These are phyloP conservation scores for Fusarium torreyae DNA, from an alignment of 2,329 filamentous ascomycete species.

Conservation along the genomic window DNA sequence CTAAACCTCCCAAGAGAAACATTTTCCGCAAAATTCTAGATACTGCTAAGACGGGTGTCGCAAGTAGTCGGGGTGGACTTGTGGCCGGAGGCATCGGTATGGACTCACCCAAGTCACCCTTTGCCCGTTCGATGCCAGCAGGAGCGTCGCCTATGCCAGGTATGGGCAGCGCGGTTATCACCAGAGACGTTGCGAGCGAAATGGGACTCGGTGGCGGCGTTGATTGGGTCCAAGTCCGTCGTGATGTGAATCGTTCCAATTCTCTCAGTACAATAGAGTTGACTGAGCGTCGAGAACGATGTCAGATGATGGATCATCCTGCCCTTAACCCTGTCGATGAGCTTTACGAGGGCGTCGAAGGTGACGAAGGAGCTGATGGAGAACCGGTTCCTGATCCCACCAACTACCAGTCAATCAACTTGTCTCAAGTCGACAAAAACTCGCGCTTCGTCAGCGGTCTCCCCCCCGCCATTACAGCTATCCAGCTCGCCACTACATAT, in stretches of 20 bases:
- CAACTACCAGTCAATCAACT: slow-evolving; percentile 84
- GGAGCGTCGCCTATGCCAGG: slow-evolving; percentile 61
- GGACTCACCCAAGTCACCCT: slow-evolving; percentile 60
- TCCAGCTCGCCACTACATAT: slow-evolving; percentile 88
- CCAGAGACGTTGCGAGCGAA: slow-evolving; percentile 73
- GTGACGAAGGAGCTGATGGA: slow-evolving; percentile 90
- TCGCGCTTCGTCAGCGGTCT: slow-evolving; percentile 89
- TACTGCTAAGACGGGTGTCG: slow-evolving; percentile 93
- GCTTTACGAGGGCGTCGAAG: slow-evolving; percentile 86
- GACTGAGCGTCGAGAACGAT: slow-evolving; percentile 86
- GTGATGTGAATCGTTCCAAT: slow-evolving; percentile 96
- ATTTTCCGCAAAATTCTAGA: slow-evolving; percentile 98
- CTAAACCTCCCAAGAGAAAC: slow-evolving; percentile 85
- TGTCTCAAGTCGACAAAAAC: slow-evolving; percentile 94
- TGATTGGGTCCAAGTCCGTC: slow-evolving; percentile 97
- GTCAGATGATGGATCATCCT: slow-evolving; percentile 93
- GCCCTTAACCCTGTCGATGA: slow-evolving; percentile 92
- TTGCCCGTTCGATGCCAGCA: slow-evolving; percentile 59
- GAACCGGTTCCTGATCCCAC: slow-evolving; percentile 85
- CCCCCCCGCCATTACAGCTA: slow-evolving; percentile 85
- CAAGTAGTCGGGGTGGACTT: slow-evolving; percentile 89
- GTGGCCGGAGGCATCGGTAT: slow-evolving; percentile 67
- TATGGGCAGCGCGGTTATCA: slow-evolving; percentile 55
- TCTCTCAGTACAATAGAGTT: slow-evolving; percentile 91
- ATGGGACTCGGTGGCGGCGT: slow-evolving; percentile 76